Evolutionary conservation across 805 yeast species (phyloP).

Genomic region (Kuraishia ogatae): DNA sequence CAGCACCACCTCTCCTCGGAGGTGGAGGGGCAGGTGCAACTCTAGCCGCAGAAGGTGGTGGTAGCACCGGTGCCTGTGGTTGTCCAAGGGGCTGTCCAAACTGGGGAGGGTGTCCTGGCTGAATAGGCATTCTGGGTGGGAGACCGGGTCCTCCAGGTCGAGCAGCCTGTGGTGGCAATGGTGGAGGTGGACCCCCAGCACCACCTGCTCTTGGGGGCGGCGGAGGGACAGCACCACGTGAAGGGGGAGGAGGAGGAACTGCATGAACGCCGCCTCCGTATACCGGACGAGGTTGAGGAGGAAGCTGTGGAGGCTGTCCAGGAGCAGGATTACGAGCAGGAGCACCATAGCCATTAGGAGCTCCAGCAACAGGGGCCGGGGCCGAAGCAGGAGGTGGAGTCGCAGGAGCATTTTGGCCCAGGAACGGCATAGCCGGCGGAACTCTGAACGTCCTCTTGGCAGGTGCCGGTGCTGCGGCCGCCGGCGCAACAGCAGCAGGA

Average conservation of each 20-base stretch:
- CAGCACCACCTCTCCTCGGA: constrained; percentile 2
- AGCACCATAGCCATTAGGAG: constrained; percentile 10
- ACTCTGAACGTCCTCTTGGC: constrained; percentile 23
- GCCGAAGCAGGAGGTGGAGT: constrained; percentile 13
- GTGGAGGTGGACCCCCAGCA: constrained; percentile 8
- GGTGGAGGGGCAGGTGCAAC: constrained; percentile 7
- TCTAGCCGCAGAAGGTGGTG: constrained; percentile 7
- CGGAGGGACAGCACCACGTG: constrained; percentile 12
- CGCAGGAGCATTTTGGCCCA: constrained; percentile 7
- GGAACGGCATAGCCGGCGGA: constrained; percentile 24
- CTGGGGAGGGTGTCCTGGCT: constrained; percentile 4
- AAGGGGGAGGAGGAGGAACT: constrained; percentile 21
- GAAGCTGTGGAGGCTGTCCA: constrained; percentile 7
- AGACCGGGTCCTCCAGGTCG: constrained; percentile 6
- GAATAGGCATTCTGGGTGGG: constrained; percentile 4
- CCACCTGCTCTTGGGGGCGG: constrained; percentile 8
- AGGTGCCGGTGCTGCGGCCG: constrained; percentile 9
- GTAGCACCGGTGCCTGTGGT: constrained; percentile 7
- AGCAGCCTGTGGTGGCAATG: constrained; percentile 7
- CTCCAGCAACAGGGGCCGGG: constrained; percentile 23
- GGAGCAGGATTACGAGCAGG: constrained; percentile 15
- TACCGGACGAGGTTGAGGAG: constrained; percentile 3
- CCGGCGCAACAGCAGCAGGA: constrained; percentile 9
- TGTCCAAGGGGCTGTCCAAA: constrained; percentile 4
- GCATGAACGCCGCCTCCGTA: constrained; percentile 3